phyloP scores from a whole-genome alignment of 768 basidiomycete species.

The Lactarius hengduanensis region DNA sequence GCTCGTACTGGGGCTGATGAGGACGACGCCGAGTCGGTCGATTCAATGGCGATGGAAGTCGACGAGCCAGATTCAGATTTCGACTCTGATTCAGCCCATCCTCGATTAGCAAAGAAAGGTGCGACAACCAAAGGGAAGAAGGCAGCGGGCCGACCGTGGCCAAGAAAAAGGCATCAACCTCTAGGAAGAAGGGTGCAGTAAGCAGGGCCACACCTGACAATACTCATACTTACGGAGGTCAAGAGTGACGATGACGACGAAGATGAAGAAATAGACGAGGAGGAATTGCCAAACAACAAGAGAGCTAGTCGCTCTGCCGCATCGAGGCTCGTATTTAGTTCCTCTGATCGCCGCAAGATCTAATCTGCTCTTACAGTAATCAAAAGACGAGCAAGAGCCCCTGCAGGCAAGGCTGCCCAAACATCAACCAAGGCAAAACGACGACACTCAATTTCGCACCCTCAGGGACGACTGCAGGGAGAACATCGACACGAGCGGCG shows the following conservation, averaged over 20 bases:
- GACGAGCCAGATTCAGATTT: slow-evolving; percentile 39
- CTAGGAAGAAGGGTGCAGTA: slow-evolving; percentile 40
- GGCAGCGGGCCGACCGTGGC: slow-evolving; percentile 32
- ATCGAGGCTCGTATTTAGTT: slow-evolving; percentile 47
- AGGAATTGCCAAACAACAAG: slow-evolving; percentile 49
- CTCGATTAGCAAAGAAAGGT: slow-evolving; percentile 32
- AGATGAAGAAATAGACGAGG: slow-evolving; percentile 53
- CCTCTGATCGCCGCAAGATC: not conserved
- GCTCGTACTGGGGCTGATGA: slow-evolving; percentile 49
- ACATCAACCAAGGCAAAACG: slow-evolving; percentile 40
- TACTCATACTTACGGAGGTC: slow-evolving; percentile 53
- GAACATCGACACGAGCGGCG: slow-evolving; percentile 60
- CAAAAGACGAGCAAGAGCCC: slow-evolving; percentile 45
- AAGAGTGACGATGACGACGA: slow-evolving; percentile 57
- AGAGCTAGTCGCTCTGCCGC: slow-evolving; percentile 64
- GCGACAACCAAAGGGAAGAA: slow-evolving; percentile 36
- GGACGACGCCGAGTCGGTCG: slow-evolving; percentile 52
- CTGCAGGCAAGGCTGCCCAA: slow-evolving; percentile 47
- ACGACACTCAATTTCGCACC: slow-evolving; percentile 64
- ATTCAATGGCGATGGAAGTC: slow-evolving; percentile 80
- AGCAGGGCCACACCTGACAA: not conserved
- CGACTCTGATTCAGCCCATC: slow-evolving; percentile 29
- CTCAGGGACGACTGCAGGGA: slow-evolving; percentile 38
- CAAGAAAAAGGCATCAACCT: slow-evolving; percentile 32
- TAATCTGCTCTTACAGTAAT: slow-evolving; percentile 29